Base-by-base conservation (phyloP, 768 basidiomycete species). In the Phanerodontia chrysosporium region DNA sequence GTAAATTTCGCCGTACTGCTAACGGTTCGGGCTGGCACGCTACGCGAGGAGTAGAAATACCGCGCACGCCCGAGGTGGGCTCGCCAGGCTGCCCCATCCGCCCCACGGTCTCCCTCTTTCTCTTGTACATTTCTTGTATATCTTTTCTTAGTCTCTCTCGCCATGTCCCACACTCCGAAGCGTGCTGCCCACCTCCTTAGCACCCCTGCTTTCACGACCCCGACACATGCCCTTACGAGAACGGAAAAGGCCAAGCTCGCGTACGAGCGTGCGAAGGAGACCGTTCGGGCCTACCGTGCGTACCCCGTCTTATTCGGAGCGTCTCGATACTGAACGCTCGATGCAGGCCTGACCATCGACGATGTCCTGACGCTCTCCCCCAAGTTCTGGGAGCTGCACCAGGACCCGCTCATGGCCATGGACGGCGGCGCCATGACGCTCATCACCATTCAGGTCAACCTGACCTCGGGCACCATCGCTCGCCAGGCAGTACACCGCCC, bases 361-460 rank as follows among this genome's bases (percentile, higher is more conserved):
- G 70, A 72, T 45, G 35, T 72, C 14, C 49, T 68, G 13, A 57
- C 57, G 3, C 53, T 68, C 22, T 64, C 69, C 1, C 59, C 60
- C 13, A 68, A 67, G 51, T 72, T 68, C 55, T 72, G 69, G 69
- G 58, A 67, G 39, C 35, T 71, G 27, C 67, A 70, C 39, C 61
- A 51, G n/a, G 67, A 71, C 58, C 63, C 63, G 13, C 49, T 66
- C 21, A 39, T 60, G 21, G 29, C 53, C 24, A 30, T 70, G 25
- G 70, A 72, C 58, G 68, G 65, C 16, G 65, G 55, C 29, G 65
- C 67, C 0, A 51, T 58, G 28, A 67, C 68, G 0, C 55, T 72
- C 2, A 49, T 67, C 32, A 69, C 68, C 1, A 67, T 72, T 18
- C 70, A 72, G 46, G 65, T 64, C 58, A 72, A 72, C 54, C 60